Evolutionary conservation across 768 basidiomycete species (phyloP).

Genomic region (Hygrophorus pudorinus): DNA sequence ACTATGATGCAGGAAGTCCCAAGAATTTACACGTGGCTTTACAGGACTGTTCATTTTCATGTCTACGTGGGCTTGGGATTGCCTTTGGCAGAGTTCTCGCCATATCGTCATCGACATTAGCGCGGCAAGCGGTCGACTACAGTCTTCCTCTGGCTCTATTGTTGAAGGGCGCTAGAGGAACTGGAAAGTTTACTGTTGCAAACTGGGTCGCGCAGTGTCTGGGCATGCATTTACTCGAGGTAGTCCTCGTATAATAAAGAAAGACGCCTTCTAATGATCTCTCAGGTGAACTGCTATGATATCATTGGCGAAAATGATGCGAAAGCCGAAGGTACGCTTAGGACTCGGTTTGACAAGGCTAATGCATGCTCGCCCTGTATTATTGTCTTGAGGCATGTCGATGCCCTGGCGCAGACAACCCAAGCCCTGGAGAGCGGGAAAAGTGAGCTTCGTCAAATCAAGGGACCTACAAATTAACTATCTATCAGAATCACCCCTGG

Average conservation of each 20-base stretch:
- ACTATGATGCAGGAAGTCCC: conserved; percentile 14
- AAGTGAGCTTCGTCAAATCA: conserved; percentile 29
- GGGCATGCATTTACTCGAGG: conserved; percentile 77
- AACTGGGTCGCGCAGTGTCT: conserved; percentile 45
- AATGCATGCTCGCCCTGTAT: conserved; percentile 75
- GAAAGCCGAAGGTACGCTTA: conserved; percentile 66
- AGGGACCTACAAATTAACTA: too few relatives aligned
- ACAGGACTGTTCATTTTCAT: conserved; percentile 12
- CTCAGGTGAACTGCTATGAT: conserved; percentile 80
- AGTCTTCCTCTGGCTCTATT: conserved; percentile 62
- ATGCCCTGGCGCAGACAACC: conserved; percentile 65
- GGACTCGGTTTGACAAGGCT: conserved; percentile 70
- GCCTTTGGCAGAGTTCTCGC: conserved; percentile 40
- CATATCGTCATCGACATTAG: conserved; percentile 52
- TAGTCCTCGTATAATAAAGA: conserved; percentile 15
- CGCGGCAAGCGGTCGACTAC: conserved; percentile 46
- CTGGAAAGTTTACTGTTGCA: conserved; percentile 69
- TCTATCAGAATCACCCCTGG: conserved; percentile 46
- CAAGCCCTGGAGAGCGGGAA: conserved; percentile 56
- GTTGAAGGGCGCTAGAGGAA: conserved; percentile 69
- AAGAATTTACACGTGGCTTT: conserved; percentile 17
- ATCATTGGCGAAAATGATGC: conserved; percentile 67
- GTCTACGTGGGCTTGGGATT: conserved; percentile 22
- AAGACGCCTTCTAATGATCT: not conserved
- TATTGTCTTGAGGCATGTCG: conserved; percentile 67